Base-by-base conservation (phyloP, 345 rosid genomes). In the Eucalyptus coolabah region DNA sequence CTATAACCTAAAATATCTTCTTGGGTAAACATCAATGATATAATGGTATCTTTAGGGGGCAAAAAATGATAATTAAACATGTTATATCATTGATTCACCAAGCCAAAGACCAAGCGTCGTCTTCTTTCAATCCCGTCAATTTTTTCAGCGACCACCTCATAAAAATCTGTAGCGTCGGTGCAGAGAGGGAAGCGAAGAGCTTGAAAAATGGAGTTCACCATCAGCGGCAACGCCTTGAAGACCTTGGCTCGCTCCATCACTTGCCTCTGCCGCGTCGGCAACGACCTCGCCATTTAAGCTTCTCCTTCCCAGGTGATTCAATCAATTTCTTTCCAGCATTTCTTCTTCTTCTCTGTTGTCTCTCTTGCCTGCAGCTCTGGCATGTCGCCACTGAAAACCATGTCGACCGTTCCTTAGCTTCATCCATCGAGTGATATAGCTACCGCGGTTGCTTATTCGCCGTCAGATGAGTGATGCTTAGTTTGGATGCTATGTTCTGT, bases 271-370 rank as follows among this genome's bases (percentile, higher is more conserved):
- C 96, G 99, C 72, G 91, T 97, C 88, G 98, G 97, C 13, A 96
- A 94, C 94, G 99, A 98, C 95, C 97, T 98, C 87, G 95, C 93
- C n/a, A 89, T 96, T 28, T 94, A 95, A 91, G 96, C 97, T 87
- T 95, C 97, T 59, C 92, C 97, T 69, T 93, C 95, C 81, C 97
- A 94, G 97, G 99, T 96, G 47, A 69, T 17, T 32, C 63, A 9
- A 23, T 56, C 63, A 4, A 9, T 56, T 56, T 56, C 63, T 56
- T 9, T 24, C 63, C 30, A 24, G 24, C 56, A 56, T 23, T 60
- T 26, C 32, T 60, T 12, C 67, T 60, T 6, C 67, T 60, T 6
- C 69, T 60, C 4, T 28, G 8, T 6, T 28, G n/a, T 26, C 67
- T 60, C n/a, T 24, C 63, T 56, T 9, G 28, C 63, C 63, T 3